These are phyloP conservation scores for Hypoxylon sp. DNA, from an alignment of 2,329 filamentous ascomycete genomes.

Conservation along the genomic window DNA sequence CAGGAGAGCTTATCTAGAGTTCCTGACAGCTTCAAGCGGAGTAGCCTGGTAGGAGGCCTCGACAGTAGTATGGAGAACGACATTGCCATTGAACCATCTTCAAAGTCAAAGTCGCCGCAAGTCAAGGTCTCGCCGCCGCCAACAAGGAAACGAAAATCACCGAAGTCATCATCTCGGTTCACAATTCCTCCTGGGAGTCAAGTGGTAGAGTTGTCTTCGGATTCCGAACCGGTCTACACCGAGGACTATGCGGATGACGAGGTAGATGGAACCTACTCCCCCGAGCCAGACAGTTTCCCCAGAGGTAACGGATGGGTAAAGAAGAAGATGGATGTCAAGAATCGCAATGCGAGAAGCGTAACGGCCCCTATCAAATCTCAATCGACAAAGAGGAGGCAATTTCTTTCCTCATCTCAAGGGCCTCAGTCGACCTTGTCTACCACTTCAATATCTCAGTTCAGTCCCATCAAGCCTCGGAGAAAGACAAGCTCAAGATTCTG, in stretches of 20 bases:
- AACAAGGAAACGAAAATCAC: slow-evolving; percentile 18
- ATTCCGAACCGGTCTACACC: slow-evolving; percentile 52
- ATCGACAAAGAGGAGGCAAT: slow-evolving; percentile 9
- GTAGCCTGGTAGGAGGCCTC: slow-evolving; percentile 14
- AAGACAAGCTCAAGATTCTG: slow-evolving; percentile 44
- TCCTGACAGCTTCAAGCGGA: slow-evolving; percentile 30
- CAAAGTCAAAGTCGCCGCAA: slow-evolving; percentile 13
- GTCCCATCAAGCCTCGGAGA: slow-evolving; percentile 32
- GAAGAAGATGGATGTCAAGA: slow-evolving; percentile 40
- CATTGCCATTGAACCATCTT: slow-evolving; percentile 18
- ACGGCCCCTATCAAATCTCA: slow-evolving; percentile 33
- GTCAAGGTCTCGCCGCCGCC: slow-evolving; percentile 49
- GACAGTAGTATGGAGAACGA: slow-evolving; percentile 3
- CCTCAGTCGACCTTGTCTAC: slow-evolving; percentile 12
- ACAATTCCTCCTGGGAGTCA: slow-evolving; percentile 55
- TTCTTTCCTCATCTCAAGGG: slow-evolving; percentile 37
- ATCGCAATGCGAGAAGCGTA: slow-evolving; percentile 23
- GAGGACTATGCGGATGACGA: slow-evolving; percentile 58
- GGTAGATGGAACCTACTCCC: slow-evolving; percentile 55
- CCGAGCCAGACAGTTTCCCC: slow-evolving; percentile 38
- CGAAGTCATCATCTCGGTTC: slow-evolving; percentile 45
- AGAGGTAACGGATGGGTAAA: slow-evolving; percentile 45
- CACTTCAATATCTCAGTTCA: slow-evolving; percentile 9
- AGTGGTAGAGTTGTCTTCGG: slow-evolving; percentile 55
- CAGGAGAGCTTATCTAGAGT: slow-evolving; percentile 46